Conservation (phyloP, 805 yeast species). For the Pichia sporocuriosa region DNA sequence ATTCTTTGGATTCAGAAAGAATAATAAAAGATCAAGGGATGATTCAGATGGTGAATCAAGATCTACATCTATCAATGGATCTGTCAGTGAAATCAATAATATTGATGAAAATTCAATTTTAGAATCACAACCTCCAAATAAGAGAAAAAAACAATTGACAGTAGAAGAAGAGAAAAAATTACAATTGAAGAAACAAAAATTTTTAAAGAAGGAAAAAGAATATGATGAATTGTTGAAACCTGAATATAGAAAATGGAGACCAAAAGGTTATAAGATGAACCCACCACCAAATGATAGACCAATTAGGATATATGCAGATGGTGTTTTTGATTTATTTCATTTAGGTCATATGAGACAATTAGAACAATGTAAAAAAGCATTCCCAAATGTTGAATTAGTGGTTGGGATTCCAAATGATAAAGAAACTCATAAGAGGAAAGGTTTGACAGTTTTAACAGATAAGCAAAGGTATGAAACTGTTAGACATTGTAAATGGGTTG, state of each 20-base stretch:
- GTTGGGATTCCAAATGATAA: slow-evolving; percentile 89
- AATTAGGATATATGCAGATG: slow-evolving; percentile 94
- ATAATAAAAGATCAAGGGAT: slow-evolving; percentile 7
- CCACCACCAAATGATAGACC: slow-evolving; percentile 82
- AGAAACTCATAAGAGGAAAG: slow-evolving; percentile 88
- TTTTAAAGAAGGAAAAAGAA: slow-evolving; percentile 43
- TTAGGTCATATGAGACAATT: slow-evolving; percentile 96
- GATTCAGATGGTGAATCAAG: slow-evolving; percentile 3
- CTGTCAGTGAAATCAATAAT: background rate
- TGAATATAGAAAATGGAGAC: slow-evolving; percentile 69
- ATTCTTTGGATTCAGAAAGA: slow-evolving; percentile 11
- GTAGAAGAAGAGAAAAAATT: slow-evolving; percentile 22
- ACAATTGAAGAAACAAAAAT: slow-evolving; percentile 20
- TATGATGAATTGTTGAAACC: slow-evolving; percentile 62
- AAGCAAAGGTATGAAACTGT: slow-evolving; percentile 86
- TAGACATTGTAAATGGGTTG: slow-evolving; percentile 94
- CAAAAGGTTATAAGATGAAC: slow-evolving; percentile 70
- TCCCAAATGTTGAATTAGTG: slow-evolving; percentile 76
- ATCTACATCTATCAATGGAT: background rate
- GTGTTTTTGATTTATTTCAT: slow-evolving; percentile 94
- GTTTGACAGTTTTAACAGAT: slow-evolving; percentile 85
- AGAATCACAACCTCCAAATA: background rate
- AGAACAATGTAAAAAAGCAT: slow-evolving; percentile 92
- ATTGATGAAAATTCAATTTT: background rate
- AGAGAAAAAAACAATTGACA: slow-evolving; percentile 12